Percentiles rank a stretch among this genome's conserved stretches.
Evolutionary conservation across 2,329 filamentous ascomycete genomes (phyloP).

Genomic region (Metarhizium sp.): DNA sequence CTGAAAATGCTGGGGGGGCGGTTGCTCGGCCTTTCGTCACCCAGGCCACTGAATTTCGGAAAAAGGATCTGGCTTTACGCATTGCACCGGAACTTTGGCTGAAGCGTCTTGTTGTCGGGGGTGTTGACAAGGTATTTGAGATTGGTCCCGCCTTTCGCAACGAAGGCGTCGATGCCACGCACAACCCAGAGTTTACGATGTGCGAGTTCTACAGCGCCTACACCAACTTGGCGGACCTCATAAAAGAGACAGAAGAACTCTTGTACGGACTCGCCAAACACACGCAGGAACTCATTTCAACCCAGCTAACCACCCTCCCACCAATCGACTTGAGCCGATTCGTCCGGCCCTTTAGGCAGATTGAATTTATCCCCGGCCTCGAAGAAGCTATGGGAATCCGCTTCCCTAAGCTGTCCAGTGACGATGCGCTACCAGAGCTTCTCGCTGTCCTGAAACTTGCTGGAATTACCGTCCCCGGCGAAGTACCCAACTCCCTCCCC

Average conservation of each 20-base stretch:
- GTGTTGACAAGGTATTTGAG: conserved; percentile 83
- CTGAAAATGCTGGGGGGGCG: conserved; percentile 76
- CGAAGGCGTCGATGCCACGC: conserved; percentile 81
- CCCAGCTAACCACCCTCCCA: conserved; percentile 35
- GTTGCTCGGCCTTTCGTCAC: conserved; percentile 81
- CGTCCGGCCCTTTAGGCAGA: conserved; percentile 48
- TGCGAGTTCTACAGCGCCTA: conserved; percentile 96
- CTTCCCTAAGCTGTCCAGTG: conserved; percentile 52
- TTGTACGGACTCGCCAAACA: conserved; percentile 49
- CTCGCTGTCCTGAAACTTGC: conserved; percentile 44
- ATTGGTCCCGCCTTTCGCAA: conserved; percentile 90
- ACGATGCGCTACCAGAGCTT: conserved; percentile 50
- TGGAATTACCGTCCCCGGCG: conserved; percentile 54
- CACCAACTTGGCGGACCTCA: conserved; percentile 65
- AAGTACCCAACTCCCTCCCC: conserved; percentile 48
- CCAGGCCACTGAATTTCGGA: conserved; percentile 62
- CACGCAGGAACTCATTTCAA: conserved; percentile 35
- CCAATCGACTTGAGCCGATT: conserved; percentile 39
- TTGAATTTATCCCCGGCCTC: conserved; percentile 77
- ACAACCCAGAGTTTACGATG: conserved; percentile 96
- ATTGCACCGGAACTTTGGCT: conserved; percentile 95
- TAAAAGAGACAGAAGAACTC: conserved; percentile 64
- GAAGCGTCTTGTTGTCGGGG: conserved; percentile 83
- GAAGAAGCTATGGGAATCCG: conserved; percentile 56
- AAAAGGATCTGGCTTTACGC: conserved; percentile 64